Percentiles rank a stretch among this genome's conserved stretches.
Evolutionary conservation across 441 rosid species (phyloP).

Genomic region (Populus tomentosa): DNA sequence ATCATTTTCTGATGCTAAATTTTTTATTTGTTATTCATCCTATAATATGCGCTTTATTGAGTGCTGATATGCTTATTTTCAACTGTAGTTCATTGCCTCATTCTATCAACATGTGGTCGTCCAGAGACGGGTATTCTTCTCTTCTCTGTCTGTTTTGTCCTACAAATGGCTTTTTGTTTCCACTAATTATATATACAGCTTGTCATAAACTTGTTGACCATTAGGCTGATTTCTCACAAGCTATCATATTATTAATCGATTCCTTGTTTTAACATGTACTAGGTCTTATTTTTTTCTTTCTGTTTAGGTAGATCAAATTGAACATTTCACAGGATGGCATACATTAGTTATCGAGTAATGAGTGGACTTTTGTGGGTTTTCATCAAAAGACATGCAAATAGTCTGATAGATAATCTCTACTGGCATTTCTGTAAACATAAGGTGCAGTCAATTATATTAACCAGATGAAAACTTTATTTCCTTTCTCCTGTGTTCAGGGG

Average conservation of each 20-base stretch:
- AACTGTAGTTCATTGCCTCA: slow-evolving; percentile 83
- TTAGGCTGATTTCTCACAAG: not conserved
- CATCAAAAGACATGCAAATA: no score
- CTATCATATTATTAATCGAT: not conserved
- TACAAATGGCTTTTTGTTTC: not conserved
- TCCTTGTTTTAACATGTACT: slow-evolving; percentile 3
- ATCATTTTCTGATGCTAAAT: not conserved
- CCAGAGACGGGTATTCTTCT: slow-evolving; percentile 74
- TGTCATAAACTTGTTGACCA: not conserved
- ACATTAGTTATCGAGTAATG: not conserved
- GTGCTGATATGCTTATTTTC: slow-evolving; percentile 12
- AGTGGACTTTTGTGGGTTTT: not conserved
- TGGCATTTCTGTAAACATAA: no score
- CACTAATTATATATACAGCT: not conserved
- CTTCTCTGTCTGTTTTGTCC: slow-evolving; percentile 10
- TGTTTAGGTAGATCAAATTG: not conserved
- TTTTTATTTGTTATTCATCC: not conserved
- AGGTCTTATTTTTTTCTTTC: not conserved
- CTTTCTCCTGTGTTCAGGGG: no score
- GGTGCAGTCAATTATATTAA: no score
- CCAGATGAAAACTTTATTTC: no score
- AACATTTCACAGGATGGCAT: not conserved
- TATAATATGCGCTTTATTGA: slow-evolving; percentile 6
- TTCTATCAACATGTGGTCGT: slow-evolving; percentile 92
- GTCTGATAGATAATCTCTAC: no score